Base-by-base conservation (phyloP, 345 rosid genomes). In the Camelina sativa region DNA sequence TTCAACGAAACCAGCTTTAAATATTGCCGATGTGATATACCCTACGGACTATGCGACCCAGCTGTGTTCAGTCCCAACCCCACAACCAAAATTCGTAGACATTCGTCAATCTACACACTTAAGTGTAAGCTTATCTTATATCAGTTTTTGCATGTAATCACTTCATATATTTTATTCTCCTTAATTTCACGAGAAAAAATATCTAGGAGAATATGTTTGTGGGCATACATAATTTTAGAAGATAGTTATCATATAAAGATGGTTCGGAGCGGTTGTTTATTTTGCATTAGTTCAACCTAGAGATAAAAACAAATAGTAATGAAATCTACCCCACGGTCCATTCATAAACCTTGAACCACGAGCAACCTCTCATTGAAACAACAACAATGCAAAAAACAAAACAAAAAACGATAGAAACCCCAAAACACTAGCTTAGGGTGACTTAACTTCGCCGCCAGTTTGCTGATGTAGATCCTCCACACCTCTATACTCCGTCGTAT, bases 401-500 rank as follows among this genome's bases (percentile, higher is more conserved):
- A 23, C 13, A 35, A 23, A 10, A 11, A 20, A 65, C 8, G 5
- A 52, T 48, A 15, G 16, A 10, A 54, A 59, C 23, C 38, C 6
- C 8, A 44, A 28, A 25, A 54, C 41, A 32, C 17, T 41, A 60
- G 58, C 48, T 63, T 62, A 79, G 20, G 73, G 58, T 6, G 76
- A 66, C 41, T 77, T 62, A 41, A 77, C 63, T n/a, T 79, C 77
- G 6, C 77, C 80, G 19, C 46, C 67, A 15, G 56, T 66, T 56
- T 72, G 76, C 51, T 62, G 78, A 66, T 62, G 85, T 62, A 71
- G 19, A 5, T 87, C 85, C 69, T 82, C 84, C 44, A 78, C 66
- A 38, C 77, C 83, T 47, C 87, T 81, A 70, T 85, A 82, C 66
- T 86, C 86, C 4, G 67, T 83, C 2, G 85, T 81, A 35, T 85